Percentiles rank a stretch among this genome's conserved stretches.
Conservation (phyloP, 208 protist genomes). For the Porcisia deanei region DNA sequence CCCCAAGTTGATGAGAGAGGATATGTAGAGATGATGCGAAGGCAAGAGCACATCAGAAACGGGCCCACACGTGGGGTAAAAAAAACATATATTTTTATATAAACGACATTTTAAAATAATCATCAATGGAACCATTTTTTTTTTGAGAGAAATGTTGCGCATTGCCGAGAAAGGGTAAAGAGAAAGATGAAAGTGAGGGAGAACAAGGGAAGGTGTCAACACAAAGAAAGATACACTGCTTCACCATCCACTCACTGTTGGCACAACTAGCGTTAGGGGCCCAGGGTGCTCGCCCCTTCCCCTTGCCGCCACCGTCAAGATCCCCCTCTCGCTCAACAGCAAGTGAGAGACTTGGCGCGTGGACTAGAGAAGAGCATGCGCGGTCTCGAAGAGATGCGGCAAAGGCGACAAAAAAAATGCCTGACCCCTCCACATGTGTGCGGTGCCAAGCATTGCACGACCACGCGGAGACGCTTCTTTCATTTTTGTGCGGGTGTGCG, state of each 20-base stretch:
- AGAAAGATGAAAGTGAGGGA: neutral
- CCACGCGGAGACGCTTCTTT: neutral
- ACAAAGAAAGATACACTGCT: neutral
- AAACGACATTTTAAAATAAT: no score
- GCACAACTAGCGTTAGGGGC: neutral
- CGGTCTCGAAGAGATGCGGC: neutral
- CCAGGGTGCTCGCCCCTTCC: neutral
- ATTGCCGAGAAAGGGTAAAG: neutral
- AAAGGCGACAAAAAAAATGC: neutral
- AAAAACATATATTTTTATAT: no score
- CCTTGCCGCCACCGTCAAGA: neutral
- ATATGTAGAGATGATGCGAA: no score
- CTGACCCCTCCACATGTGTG: neutral
- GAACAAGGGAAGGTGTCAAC: neutral
- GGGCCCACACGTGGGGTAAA: no score
- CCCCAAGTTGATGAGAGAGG: no score
- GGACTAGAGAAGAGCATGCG: neutral
- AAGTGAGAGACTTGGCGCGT: neutral
- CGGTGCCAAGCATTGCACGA: neutral
- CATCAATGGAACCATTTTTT: neutral
- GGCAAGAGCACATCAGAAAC: no score
- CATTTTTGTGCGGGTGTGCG: neutral
- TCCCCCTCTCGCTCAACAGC: neutral
- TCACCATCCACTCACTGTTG: neutral
- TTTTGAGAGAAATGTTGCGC: neutral